These are phyloP conservation scores for Alternaria sp. DNA, from an alignment of 2,329 filamentous ascomycete species.

Conservation along the genomic window DNA sequence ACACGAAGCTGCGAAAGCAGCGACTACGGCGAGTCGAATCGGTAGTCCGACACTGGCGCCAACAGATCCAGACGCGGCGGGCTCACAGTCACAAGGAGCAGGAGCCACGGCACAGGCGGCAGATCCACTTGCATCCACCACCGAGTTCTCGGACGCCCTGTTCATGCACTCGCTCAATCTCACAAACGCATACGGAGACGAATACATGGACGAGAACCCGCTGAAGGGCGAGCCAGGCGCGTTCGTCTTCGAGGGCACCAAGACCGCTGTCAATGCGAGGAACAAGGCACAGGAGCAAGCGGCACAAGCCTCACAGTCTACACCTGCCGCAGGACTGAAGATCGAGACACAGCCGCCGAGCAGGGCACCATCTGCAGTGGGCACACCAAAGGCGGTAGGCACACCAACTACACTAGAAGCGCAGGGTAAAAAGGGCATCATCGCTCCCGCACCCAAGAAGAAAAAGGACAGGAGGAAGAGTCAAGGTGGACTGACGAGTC, in stretches of 20 bases:
- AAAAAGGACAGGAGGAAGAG: constrained; percentile 49
- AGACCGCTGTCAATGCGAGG: constrained; percentile 50
- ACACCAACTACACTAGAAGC: constrained; percentile 25
- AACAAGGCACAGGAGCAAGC: constrained; percentile 46
- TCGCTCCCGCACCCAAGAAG: constrained; percentile 34
- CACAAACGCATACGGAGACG: constrained; percentile 61
- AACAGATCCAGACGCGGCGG: constrained; percentile 34
- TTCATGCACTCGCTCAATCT: constrained; percentile 58
- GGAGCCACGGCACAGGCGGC: constrained; percentile 13
- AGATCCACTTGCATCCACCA: constrained; percentile 23
- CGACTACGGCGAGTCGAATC: constrained; percentile 34
- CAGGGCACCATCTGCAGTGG: constrained; percentile 34
- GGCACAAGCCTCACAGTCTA: constrained; percentile 19
- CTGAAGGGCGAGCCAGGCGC: constrained; percentile 68
- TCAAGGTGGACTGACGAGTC: constrained; percentile 41
- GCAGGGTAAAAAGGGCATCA: constrained; percentile 33
- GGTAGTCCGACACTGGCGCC: constrained; percentile 39
- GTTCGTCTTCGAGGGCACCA: constrained; percentile 62
- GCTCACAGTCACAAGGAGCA: constrained; percentile 29
- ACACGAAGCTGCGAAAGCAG: constrained; percentile 47
- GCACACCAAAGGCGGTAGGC: constrained; percentile 35
- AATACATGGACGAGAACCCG: constrained; percentile 70
- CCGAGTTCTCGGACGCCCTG: constrained; percentile 41
- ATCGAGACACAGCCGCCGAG: constrained; percentile 32
- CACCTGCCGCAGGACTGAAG: constrained; percentile 21